phyloP scores from a whole-genome alignment of 495 filamentous ascomycete species.

The Pseudotulostoma volvatum region DNA sequence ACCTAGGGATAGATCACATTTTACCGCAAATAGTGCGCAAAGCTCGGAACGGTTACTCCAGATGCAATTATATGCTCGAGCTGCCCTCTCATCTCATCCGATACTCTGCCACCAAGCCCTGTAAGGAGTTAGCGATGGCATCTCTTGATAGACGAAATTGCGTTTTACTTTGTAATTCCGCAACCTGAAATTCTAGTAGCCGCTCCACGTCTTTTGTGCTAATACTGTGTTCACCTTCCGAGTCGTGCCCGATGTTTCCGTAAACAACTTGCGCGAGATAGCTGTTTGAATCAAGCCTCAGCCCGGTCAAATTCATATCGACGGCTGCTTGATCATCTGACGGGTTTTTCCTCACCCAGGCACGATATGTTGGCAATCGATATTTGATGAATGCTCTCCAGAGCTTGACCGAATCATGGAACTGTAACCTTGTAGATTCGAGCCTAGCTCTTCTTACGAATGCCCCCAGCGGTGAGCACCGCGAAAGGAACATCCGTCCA shows the following conservation, averaged over 20 bases:
- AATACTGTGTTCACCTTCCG: constrained; percentile 28
- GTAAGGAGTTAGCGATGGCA: constrained; percentile 13
- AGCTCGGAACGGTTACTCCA: constrained; percentile 48
- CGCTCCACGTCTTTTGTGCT: constrained; percentile 75
- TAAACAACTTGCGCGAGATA: constrained; percentile 45
- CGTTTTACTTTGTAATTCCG: constrained; percentile 58
- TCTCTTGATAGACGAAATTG: too few relatives aligned
- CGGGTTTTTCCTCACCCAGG: constrained; percentile 56
- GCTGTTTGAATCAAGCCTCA: constrained; percentile 21
- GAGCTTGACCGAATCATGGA: constrained; percentile 54
- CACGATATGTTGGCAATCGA: constrained; percentile 51
- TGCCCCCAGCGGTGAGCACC: constrained; percentile 67
- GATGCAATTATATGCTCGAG: constrained; percentile 50
- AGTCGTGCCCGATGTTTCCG: constrained; percentile 36
- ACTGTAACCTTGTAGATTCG: constrained; percentile 68
- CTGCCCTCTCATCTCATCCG: constrained; percentile 46
- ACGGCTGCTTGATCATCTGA: constrained; percentile 43
- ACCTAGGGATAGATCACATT: constrained; percentile 4
- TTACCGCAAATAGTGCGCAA: constrained; percentile 64
- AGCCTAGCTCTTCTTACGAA: constrained; percentile 63
- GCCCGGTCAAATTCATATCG: constrained; percentile 43
- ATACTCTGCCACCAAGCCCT: constrained; percentile 54
- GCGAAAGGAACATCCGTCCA: constrained; percentile 34
- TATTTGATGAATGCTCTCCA: constrained; percentile 72
- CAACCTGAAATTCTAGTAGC: constrained; percentile 73